Percentiles rank a stretch among this genome's conserved stretches.
phyloP scores from a whole-genome alignment of 1,284 basidiomycete genomes.

The Ganoderma resinaceum region DNA sequence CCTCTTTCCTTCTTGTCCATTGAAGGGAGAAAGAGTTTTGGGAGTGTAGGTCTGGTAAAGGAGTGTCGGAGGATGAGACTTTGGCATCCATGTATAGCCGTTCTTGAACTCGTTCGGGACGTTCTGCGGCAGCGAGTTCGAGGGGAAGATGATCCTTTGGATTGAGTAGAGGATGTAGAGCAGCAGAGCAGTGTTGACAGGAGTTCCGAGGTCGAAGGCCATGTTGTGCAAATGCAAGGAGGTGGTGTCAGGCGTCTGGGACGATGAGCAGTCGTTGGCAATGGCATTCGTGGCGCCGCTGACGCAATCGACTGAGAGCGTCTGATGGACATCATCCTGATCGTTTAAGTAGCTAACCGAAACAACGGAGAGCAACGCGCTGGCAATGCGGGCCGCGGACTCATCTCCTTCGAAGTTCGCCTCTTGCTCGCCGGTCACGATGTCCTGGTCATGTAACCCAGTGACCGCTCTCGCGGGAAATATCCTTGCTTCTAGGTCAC shows the following conservation, averaged over 20 bases:
- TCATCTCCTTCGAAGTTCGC: not conserved
- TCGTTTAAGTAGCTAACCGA: constrained; percentile 15
- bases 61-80: constrained; percentile 77
- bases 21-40: constrained; percentile 71
- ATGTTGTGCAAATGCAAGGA: constrained; percentile 25
- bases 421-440: constrained; percentile 19
- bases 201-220: constrained; percentile 62
- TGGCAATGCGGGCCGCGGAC: constrained; percentile 14
- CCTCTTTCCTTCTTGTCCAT: constrained; percentile 70
- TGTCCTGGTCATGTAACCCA: constrained; percentile 24
- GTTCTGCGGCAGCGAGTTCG: constrained; percentile 52
- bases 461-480: not conserved
- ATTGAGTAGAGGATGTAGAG: constrained; percentile 82
- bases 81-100: constrained; percentile 88
- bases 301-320: constrained; percentile 9
- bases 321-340: constrained; percentile 13
- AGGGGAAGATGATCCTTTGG: constrained; percentile 76
- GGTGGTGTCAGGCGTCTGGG: not conserved
- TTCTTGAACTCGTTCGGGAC: constrained; percentile 77
- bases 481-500: not conserved
- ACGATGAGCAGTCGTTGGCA: not conserved
- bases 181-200: constrained; percentile 77
- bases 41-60: constrained; percentile 82
- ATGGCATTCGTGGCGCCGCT: not conserved
- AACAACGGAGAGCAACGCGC: not conserved